Base-by-base conservation (phyloP, 345 rosid species). In the Populus simonii region DNA sequence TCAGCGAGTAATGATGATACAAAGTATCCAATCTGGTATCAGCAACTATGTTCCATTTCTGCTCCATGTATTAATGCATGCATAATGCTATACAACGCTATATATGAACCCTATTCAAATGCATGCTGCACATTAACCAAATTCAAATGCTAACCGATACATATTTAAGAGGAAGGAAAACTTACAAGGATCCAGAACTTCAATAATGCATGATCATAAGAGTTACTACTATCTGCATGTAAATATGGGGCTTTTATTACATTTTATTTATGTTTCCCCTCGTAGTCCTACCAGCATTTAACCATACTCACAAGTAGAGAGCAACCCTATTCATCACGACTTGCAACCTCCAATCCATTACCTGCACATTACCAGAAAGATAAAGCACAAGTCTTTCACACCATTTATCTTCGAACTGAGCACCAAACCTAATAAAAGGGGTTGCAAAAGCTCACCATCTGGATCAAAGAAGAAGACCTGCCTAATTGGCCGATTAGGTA, bases 401-500 rank as follows among this genome's bases (percentile, higher is more conserved):
- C 8, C 9, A n/a, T 27, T 35, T 6, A 57, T 70, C 53, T 62
- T 57, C 39, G 61, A 17, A 29, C 57, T 17, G 8, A 13, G 39
- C n/a, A 59, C 2, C 70, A 22, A 25, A 33, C 29, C 33, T 23
- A n/a, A 9, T 49, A 61, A 5, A 45, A 15, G 36, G 23, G 53
- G 1, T 47, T 4, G 51, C 47, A n/a, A 76, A 38, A 61, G 55
- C 83, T 88, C 80, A 92, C 97, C 98, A 81, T 96, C 98, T 2
- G 94, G 96, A 90, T 92, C 98, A 70, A 92, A 93, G 94, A 96
- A 96, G 94, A 96, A 92, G 74, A 88, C 89, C 79, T 93, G 99
- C 79, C 87, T 90, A 74, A 93, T 86, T 79, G 88, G 89, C 72
- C 89, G 92, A 80, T 88, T 83, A 4, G 97, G 94, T 15, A 88